Evolutionary conservation across 2,329 filamentous ascomycete species (phyloP), one percentile per base, ranked within the genome.

Genomic region (Dissoconium aciculare): DNA sequence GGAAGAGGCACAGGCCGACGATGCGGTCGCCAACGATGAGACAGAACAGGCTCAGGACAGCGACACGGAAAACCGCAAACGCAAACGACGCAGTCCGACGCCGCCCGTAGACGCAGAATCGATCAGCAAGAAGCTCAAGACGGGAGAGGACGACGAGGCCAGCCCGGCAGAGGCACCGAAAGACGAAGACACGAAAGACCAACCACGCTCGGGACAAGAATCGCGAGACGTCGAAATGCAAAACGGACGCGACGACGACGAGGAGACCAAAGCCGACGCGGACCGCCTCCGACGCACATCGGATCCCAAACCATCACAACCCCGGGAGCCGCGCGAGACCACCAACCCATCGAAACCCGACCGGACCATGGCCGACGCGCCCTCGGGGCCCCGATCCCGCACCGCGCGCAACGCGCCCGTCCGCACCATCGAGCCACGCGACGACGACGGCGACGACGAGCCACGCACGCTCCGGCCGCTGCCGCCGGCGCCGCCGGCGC

Each of bases 41-140:
- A 17, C 13, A 6, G 14, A 14, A 9, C 19, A 28, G 2, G 31
- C 23, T 11, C 23, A 19, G 10, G 21, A 33, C 19, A 23, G 19
- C 23, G 37, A 38, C 26, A 33, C 38, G 2, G 37, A 43, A 6
- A 38, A 43, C 19, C 43, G 46, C 26, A 52, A 52, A 37, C 38
- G 49, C n/a, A 52, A 52, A 32, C 42, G 49, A 12, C 35, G 43
- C 5, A 51, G 45, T 36, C 34, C 47, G 5, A 49, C 46, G 5
- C 47, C 49, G 12, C 33, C 36, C 2, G 8, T 45, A 5, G 39
- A 28, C 4, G 40, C 41, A 14, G 47, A 45, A 19, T 54, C 56
- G 4, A 49, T 60, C 11, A 56, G 48, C 23, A 65, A 66, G 46
- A 63, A 58, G 41, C 39, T 57, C 5, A 56, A 57, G 31, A 47